Evolutionary conservation across 1,284 basidiomycete genomes (phyloP).

Genomic region (Leccinum solheimii): DNA sequence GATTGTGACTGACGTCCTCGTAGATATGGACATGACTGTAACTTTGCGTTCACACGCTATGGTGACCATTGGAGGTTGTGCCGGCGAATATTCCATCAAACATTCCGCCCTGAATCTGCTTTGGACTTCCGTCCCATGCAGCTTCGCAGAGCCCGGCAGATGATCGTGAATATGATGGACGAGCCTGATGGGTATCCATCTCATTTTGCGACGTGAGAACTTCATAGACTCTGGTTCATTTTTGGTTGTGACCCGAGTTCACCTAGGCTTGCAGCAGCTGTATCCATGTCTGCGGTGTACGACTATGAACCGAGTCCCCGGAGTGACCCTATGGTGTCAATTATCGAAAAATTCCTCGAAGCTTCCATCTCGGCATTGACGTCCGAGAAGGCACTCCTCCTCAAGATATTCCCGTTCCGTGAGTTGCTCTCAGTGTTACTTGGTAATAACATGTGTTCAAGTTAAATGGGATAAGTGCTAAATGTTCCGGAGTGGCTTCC

Average conservation of each 20-base stretch:
- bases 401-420: background rate
- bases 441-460: background rate
- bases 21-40: background rate
- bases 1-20: background rate
- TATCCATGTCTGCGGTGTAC: background rate
- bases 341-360: background rate
- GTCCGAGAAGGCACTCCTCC: background rate
- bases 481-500: constrained; percentile 19
- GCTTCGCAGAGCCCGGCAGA: background rate
- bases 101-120: background rate
- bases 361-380: background rate
- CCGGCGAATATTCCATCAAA: background rate
- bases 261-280: background rate
- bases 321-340: constrained; percentile 4
- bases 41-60: constrained; percentile 7
- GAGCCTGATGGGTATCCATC: background rate
- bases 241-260: background rate
- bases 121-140: background rate
- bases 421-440: background rate
- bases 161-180: background rate
- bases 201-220: background rate
- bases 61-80: constrained; percentile 9
- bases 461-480: constrained; percentile 6
- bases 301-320: background rate
- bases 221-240: background rate